Evolutionary conservation across 441 rosid species (phyloP), one percentile per base, ranked within the genome.

Genomic region (Syzygium malaccense): DNA sequence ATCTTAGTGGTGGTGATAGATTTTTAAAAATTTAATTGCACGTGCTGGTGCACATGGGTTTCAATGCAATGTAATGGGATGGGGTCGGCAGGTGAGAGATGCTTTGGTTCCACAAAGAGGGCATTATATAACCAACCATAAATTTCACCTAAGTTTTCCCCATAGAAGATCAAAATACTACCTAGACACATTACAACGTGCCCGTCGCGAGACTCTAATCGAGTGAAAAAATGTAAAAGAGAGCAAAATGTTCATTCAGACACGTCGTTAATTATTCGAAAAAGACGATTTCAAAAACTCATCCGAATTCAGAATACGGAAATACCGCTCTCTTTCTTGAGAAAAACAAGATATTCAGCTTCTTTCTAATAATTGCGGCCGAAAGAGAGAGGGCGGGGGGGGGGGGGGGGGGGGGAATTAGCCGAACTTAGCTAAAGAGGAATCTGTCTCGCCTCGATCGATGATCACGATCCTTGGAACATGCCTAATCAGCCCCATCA

Each of bases 1-100:
- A 75, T 75, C 83, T 75, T 41, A 75, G 83, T 75, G 83, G 51
- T 23, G n/a, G 83, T 41, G 83, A n/a, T 5, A 45, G 83, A 75
- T 23, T 75, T 75, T 41, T 25, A 8, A 75, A 37, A 30, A 7
- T 6, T 71, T 20, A 41, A 41, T 75, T 23, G 83, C 83, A 23
- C 12, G 83, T 12, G 51, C 37, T 41, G 83, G 51, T 12, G 51
- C n/a, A 75, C 83, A 41, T 75, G 83, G 83, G 83, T 41, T 71
- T 75, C 83, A 41, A 75, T 37, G 28, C n/a, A 25, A 3, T 12
- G 51, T 1, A 20, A 17, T 12, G 49, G 80, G 80, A 71, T 14
- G 51, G 51, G 8, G 14, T 8, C 25, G 48, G 48, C 13, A 30
- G 41, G 17, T 4, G 75, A 64, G 75, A 30, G 20, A 7, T 64